Evolutionary conservation across 2,329 filamentous ascomycete species (phyloP), one percentile per base, ranked within the genome.

Genomic region (Beauveria sp.): DNA sequence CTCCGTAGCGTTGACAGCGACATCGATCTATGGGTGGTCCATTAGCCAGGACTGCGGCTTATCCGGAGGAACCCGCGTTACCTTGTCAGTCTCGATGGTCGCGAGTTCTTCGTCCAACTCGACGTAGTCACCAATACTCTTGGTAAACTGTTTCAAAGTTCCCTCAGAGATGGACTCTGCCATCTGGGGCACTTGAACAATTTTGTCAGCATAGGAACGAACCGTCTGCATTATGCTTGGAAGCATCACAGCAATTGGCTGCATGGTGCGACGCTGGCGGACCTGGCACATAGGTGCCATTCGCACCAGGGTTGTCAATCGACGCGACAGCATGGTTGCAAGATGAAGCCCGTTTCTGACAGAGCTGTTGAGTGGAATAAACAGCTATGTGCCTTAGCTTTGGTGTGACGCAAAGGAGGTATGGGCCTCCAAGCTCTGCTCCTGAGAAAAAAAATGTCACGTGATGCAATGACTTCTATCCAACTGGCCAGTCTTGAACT

Each of bases 41-140:
- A 45, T 59, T 43, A 59, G 56, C 7, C 12, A 30, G 30, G 8
- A 34, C 14, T 38, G n/a, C 42, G 49, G 24, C 16, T 57, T 22
- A 20, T 20, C 28, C 20, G 43, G 45, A 57, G 30, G 40, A 49
- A 47, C 46, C 22, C 24, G 43, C 61, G 74, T 65, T 79, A 91
- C 91, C 87, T 99, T 99, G 83, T 99, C 95, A 16, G 95, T 99
- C 78, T 99, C 95, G 71, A 99, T 99, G 55, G 93, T 97, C 38
- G 95, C 95, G 74, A 99, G 93, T 75, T 99, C 95, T 78, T 98
- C 95, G 72, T 99, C 95, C 70, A 88, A 88, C 79, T 96, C 92
- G 58, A 99, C 93, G 69, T 86, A 93, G 74, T 99, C 95, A 70
- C 95, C 95, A 69, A 97, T 81, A 78, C 93, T 75, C 75, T 98